Conservation (phyloP, 768 basidiomycete species). For the Tricholoma sp. region DNA sequence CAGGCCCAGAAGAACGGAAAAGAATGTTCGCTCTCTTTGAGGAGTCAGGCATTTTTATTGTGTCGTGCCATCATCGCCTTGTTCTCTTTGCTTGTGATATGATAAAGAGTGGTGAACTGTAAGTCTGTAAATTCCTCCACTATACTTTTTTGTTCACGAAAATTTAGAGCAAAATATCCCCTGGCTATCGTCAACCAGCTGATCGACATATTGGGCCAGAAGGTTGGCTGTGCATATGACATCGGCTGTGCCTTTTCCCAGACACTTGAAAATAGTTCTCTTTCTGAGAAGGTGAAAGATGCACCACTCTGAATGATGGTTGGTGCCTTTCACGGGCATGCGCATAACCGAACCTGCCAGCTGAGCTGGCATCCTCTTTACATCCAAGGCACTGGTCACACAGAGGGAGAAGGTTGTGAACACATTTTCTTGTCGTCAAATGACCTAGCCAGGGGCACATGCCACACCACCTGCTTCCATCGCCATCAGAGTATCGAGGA, state of each 20-base stretch:
- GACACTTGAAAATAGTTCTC: not conserved
- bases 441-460: constrained; percentile 12
- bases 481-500: constrained; percentile 15
- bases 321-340: too few species aligned
- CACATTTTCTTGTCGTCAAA: constrained; percentile 18
- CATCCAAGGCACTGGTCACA: too few species aligned
- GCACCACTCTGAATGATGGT: constrained; percentile 1
- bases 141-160: constrained; percentile 25
- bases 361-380: too few species aligned
- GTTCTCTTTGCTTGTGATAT: constrained; percentile 26
- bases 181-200: constrained; percentile 9
- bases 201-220: constrained; percentile 4
- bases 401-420: too few species aligned
- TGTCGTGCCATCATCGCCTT: constrained; percentile 29
- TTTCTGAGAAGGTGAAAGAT: constrained; percentile 4
- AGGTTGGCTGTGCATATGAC: too few species aligned
- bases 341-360: constrained; percentile 18
- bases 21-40: constrained; percentile 29
- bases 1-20: not conserved
- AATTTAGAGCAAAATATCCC: constrained; percentile 14
- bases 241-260: constrained; percentile 20
- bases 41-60: too few species aligned
- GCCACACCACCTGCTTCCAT: constrained; percentile 15
- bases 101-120: too few species aligned
- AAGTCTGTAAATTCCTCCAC: constrained; percentile 28